A percentile compares a stretch with the other conserved stretches of the same genome.
Evolutionary conservation across 2,329 filamentous ascomycete genomes (phyloP).

Genomic region (Pseudomassariella vexata): DNA sequence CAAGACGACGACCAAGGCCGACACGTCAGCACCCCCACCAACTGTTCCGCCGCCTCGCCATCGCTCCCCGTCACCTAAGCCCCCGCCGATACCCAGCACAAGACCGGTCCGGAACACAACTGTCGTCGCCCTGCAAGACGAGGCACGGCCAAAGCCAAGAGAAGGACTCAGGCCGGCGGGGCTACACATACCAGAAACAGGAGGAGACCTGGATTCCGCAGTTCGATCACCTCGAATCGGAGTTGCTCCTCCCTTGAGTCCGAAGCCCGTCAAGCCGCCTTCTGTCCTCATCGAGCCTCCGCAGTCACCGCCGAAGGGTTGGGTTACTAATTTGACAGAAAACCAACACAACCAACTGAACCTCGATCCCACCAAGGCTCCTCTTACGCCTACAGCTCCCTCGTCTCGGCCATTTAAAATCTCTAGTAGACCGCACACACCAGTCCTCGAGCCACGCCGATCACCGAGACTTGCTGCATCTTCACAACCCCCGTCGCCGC

Average conservation of each 20-base stretch:
- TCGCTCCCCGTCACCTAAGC: conserved; percentile 25
- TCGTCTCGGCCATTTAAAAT: conserved; percentile 44
- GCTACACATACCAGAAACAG: conserved; percentile 15
- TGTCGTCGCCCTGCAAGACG: conserved; percentile 15
- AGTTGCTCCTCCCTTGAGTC: conserved; percentile 37
- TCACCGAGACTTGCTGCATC: conserved; percentile 40
- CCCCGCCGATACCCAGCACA: conserved; percentile 23
- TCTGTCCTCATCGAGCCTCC: conserved; percentile 63
- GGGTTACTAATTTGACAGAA: conserved; percentile 23
- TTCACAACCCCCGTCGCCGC: conserved; percentile 55
- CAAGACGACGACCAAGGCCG: conserved; percentile 36
- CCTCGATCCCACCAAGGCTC: conserved; percentile 36
- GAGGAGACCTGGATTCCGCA: conserved; percentile 14
- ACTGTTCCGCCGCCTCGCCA: conserved; percentile 26
- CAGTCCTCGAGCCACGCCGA: conserved; percentile 38
- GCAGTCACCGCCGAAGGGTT: conserved; percentile 57
- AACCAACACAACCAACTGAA: conserved; percentile 41
- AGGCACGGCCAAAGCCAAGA: conserved; percentile 18
- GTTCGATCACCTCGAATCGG: conserved; percentile 37
- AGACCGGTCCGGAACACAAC: conserved; percentile 21
- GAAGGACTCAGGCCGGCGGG: conserved; percentile 11
- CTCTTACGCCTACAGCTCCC: conserved; percentile 31
- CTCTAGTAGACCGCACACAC: conserved; percentile 50
- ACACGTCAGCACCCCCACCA: conserved; percentile 19
- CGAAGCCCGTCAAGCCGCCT: conserved; percentile 42